Conservation (phyloP, 2,329 filamentous ascomycete genomes). For the Ascochyta koolunga region DNA sequence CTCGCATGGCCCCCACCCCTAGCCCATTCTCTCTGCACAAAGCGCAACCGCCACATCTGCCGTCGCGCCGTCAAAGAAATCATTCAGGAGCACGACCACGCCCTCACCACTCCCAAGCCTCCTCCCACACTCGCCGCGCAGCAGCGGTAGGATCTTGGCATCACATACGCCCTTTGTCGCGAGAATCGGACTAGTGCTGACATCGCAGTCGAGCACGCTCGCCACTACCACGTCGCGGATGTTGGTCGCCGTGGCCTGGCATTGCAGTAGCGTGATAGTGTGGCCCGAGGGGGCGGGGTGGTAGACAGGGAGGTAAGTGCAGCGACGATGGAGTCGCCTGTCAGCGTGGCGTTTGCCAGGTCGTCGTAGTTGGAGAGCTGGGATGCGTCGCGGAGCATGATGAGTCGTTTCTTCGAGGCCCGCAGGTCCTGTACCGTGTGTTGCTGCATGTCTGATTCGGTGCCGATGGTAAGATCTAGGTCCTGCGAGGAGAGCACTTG, state of each 20-base stretch:
- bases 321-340: slow-evolving; percentile 37
- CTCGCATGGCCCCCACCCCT: too few relatives aligned
- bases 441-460: slow-evolving; percentile 36
- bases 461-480: slow-evolving; percentile 27
- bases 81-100: slow-evolving; percentile 57
- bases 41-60: slow-evolving; percentile 54
- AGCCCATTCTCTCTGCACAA: slow-evolving; percentile 47
- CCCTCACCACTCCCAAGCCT: slow-evolving; percentile 49
- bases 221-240: slow-evolving; percentile 56
- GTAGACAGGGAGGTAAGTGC: slow-evolving; percentile 30
- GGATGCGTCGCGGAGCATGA: slow-evolving; percentile 30
- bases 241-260: slow-evolving; percentile 60
- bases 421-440: slow-evolving; percentile 35
- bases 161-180: slow-evolving; percentile 59
- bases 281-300: slow-evolving; percentile 26
- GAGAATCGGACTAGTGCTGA: slow-evolving; percentile 53
- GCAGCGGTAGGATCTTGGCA: slow-evolving; percentile 56
- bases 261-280: slow-evolving; percentile 48
- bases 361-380: slow-evolving; percentile 46
- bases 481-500: slow-evolving; percentile 34
- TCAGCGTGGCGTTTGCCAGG: slow-evolving; percentile 38
- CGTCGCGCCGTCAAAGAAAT: slow-evolving; percentile 59
- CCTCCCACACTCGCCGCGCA: slow-evolving; percentile 50
- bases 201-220: slow-evolving; percentile 54
- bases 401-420: slow-evolving; percentile 31